Evolutionary conservation across 2,329 filamentous ascomycete genomes (phyloP), one percentile per base, ranked within the genome.

Genomic region (Drechslera avenae): DNA sequence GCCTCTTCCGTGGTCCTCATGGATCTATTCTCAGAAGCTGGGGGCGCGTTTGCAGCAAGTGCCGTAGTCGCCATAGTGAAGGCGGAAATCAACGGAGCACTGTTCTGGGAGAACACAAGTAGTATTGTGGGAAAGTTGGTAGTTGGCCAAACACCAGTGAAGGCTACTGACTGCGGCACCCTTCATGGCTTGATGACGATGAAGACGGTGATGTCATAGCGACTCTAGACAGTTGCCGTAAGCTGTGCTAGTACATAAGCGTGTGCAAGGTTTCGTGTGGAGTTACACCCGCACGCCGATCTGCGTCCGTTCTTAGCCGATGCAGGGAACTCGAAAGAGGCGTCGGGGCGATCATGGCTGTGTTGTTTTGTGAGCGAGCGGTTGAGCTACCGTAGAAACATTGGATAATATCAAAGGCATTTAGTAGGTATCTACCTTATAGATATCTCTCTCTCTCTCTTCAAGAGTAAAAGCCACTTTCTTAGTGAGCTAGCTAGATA

Each of bases 191-290:
- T 35, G 56, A 64, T 66, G 54, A 63, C 60, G 60, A 64, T 62
- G 58, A 52, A 49, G 54, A 53, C 48, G 46, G 66, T 71, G 68
- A 71, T 63, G 63, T 69, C 66, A 69, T 63, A 39, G 39, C 19
- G 42, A 41, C 36, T 54, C 42, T 44, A 39, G 45, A 51, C 47
- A 61, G 62, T 64, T 61, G 56, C 41, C 53, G 23, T 56, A 52
- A 39, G 52, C 46, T 28, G 26, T 12, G 8, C 26, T 28, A 28
- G 26, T 28, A 28, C 26, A 28, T 9, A 28, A 28, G 26, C 26
- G 26, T 28, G 26, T 10, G 26, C 26, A 28, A 28, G 26, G 26
- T 28, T 28, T 13, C 26, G 26, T 28, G 26, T 28, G 26, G 26
- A 28, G 26, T 28, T 28, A 28, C 26, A 23, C 21, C 21, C 26